These are phyloP conservation scores for Chenopodium berlandieri DNA, from an alignment of 148 eudicot genomes.

Conservation along the genomic window DNA sequence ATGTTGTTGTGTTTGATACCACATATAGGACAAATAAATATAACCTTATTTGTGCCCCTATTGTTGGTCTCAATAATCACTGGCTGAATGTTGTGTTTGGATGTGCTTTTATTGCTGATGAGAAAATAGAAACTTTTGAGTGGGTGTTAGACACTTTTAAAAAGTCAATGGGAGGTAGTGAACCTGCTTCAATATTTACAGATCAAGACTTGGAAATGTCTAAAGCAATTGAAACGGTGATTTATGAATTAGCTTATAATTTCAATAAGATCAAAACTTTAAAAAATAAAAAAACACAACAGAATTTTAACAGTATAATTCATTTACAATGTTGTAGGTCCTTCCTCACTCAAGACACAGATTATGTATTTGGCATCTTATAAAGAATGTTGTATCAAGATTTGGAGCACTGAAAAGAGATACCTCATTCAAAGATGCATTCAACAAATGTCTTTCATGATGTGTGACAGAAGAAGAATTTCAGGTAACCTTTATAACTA, in stretches of 20 bases:
- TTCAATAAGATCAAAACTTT: too few relatives aligned
- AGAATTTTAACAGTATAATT: not conserved
- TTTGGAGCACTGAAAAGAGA: not conserved
- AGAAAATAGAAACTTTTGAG: not conserved
- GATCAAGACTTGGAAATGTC: not conserved
- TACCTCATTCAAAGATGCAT: not conserved
- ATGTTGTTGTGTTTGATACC: slow-evolving; percentile 2
- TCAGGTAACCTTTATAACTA: too few relatives aligned
- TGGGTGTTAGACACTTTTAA: not conserved
- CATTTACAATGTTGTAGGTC: not conserved
- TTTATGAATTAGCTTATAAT: not conserved
- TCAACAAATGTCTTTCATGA: not conserved
- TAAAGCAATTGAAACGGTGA: not conserved
- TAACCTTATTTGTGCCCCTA: not conserved
- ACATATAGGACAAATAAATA: slow-evolving; percentile 7
- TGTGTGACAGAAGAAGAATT: not conserved
- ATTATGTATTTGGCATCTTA: slow-evolving; percentile 2
- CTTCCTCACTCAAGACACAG: not conserved
- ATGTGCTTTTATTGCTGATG: not conserved
- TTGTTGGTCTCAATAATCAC: slow-evolving; percentile 8
- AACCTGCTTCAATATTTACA: not conserved
- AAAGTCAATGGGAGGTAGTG: not conserved
- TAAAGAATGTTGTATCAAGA: not conserved
- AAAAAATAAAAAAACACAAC: not conserved
- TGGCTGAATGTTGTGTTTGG: not conserved